Conservation (phyloP, 345 rosid species). For the Angophora floribunda region DNA sequence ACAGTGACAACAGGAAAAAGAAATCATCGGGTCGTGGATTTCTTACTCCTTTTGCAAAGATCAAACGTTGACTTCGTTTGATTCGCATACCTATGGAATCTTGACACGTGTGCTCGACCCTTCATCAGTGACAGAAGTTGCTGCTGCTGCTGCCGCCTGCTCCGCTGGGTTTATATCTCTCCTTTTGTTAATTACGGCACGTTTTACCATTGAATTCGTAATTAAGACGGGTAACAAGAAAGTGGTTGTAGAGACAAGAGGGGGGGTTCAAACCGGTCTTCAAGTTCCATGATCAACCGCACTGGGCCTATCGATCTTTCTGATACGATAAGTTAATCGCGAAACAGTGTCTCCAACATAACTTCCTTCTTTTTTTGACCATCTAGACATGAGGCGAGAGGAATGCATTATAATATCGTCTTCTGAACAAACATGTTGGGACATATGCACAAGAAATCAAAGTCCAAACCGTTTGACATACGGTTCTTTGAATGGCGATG, state of each 20-base stretch:
- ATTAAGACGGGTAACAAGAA: not conserved
- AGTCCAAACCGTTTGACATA: not conserved
- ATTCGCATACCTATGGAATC: slow-evolving; percentile 3
- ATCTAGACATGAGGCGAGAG: not conserved
- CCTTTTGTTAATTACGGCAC: not conserved
- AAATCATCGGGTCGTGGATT: not conserved
- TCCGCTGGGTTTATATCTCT: not conserved
- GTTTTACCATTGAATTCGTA: not conserved
- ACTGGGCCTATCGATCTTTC: not conserved
- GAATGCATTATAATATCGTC: not conserved
- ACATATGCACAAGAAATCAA: not conserved
- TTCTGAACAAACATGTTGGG: not conserved
- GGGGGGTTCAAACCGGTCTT: not conserved
- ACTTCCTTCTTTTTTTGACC: not conserved
- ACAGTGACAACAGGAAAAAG: not conserved
- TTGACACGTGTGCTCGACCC: not conserved
- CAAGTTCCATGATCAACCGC: not conserved
- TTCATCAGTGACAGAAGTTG: not conserved
- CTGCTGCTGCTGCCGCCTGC: not conserved
- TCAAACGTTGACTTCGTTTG: slow-evolving; percentile 13
- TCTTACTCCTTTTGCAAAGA: not conserved
- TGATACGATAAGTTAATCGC: not conserved
- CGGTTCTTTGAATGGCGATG: not conserved
- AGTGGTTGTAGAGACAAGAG: not conserved
- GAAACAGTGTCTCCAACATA: not conserved